These are phyloP conservation scores for Rhodomyrtus tomentosa DNA, from an alignment of 345 rosid species.

Conservation along the genomic window DNA sequence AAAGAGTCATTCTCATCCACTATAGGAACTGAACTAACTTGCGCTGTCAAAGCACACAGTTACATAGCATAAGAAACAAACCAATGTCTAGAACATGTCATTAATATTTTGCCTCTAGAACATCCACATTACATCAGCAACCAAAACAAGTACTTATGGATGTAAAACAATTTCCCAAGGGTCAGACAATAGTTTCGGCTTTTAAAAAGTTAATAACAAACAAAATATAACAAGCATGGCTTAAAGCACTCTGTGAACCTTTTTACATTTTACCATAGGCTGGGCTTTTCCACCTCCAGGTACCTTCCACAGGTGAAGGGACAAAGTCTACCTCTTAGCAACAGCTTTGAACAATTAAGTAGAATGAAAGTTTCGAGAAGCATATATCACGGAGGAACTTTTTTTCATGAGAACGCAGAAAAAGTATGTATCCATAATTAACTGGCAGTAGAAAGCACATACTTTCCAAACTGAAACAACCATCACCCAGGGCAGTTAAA, in stretches of 20 bases:
- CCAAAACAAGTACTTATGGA: neutral
- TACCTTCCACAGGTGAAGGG: neutral
- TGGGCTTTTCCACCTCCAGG: neutral
- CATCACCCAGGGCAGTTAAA: neutral
- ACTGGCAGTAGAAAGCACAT: neutral
- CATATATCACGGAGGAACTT: neutral
- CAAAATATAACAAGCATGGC: neutral
- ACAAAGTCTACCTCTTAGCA: neutral
- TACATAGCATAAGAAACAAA: neutral
- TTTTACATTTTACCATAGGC: neutral
- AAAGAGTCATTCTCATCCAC: conserved; percentile 65
- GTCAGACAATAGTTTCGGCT: neutral
- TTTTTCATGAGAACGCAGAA: neutral
- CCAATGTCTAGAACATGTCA: neutral
- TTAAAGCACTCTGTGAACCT: neutral
- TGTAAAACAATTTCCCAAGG: neutral
- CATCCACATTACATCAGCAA: neutral
- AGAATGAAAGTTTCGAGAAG: neutral
- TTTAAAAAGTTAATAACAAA: neutral
- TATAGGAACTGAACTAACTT: conserved; percentile 86
- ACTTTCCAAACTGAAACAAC: neutral
- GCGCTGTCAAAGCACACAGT: conserved; percentile 44
- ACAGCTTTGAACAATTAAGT: neutral
- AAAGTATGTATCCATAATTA: neutral
- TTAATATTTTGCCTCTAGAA: neutral